These are phyloP conservation scores for Plantago major DNA, from an alignment of 257 asterid species.

Conservation along the genomic window DNA sequence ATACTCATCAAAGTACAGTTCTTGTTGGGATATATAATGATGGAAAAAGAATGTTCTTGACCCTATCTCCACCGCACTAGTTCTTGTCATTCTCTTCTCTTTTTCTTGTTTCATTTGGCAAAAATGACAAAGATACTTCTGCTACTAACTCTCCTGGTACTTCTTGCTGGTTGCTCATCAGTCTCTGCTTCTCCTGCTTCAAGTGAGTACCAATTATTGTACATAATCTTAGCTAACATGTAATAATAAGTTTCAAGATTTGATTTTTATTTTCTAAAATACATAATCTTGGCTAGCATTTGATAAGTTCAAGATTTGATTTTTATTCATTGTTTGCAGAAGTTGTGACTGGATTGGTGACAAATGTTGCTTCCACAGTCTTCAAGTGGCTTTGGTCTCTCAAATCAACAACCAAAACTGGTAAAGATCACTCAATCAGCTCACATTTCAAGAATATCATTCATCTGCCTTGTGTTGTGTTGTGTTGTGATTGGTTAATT, in stretches of 20 bases:
- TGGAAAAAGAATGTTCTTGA: constrained; percentile 26
- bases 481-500: background rate
- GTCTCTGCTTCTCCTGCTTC: constrained; percentile 79
- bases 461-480: constrained; percentile 1
- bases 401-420: constrained; percentile 60
- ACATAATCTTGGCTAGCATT: no score
- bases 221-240: background rate
- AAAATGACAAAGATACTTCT: constrained; percentile 23
- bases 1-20: constrained; percentile 24
- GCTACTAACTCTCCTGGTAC: constrained; percentile 32
- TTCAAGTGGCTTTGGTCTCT: constrained; percentile 87
- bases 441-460: constrained; percentile 24
- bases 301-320: background rate
- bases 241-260: background rate
- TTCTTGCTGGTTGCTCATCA: constrained; percentile 50
- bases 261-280: no score
- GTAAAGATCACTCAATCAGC: constrained; percentile 20
- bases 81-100: background rate
- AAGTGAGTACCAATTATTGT: constrained; percentile 44
- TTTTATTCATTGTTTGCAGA: constrained; percentile 35
- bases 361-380: constrained; percentile 71
- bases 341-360: constrained; percentile 73
- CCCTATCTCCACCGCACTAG: constrained; percentile 27
- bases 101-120: constrained; percentile 24
- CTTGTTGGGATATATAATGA: constrained; percentile 26